Conservation (phyloP, 2,329 filamentous ascomycete genomes). For the Xylariales sp. region DNA sequence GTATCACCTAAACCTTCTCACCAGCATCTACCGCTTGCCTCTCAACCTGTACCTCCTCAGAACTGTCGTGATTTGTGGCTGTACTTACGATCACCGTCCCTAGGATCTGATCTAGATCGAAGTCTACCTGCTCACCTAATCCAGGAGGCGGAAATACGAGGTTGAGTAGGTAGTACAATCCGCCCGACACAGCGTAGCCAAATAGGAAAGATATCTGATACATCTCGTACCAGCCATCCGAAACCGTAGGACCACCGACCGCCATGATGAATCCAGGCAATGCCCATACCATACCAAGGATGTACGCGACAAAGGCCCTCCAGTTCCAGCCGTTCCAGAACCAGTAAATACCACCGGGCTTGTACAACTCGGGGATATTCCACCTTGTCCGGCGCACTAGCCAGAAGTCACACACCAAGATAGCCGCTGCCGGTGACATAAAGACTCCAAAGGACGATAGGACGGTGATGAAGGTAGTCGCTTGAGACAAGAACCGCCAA, state of each 20-base stretch:
- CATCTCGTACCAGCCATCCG: slow-evolving; percentile 9
- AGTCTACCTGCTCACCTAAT: slow-evolving; percentile 8
- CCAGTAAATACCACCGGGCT: slow-evolving; percentile 14
- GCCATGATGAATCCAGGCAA: slow-evolving; percentile 11
- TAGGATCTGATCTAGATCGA: slow-evolving; percentile 3
- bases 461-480: slow-evolving; percentile 14
- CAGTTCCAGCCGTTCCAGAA: slow-evolving; percentile 7
- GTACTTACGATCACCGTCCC: neutral
- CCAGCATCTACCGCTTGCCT: neutral
- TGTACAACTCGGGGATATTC: slow-evolving; percentile 16
- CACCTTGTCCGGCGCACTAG: slow-evolving; percentile 12
- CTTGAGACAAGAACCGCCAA: slow-evolving; percentile 13
- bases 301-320: slow-evolving; percentile 12
- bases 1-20: neutral
- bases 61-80: neutral
- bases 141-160: slow-evolving; percentile 8
- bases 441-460: slow-evolving; percentile 16
- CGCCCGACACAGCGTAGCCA: slow-evolving; percentile 9
- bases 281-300: slow-evolving; percentile 10
- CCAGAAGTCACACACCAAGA: slow-evolving; percentile 16
- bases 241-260: slow-evolving; percentile 8
- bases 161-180: slow-evolving; percentile 8
- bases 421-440: slow-evolving; percentile 12
- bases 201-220: slow-evolving; percentile 12
- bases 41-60: slow-evolving; percentile 3